Evolutionary conservation across 148 eudicot species (phyloP), one percentile per base, ranked within the genome.

Genomic region (Talinum fruticosum): DNA sequence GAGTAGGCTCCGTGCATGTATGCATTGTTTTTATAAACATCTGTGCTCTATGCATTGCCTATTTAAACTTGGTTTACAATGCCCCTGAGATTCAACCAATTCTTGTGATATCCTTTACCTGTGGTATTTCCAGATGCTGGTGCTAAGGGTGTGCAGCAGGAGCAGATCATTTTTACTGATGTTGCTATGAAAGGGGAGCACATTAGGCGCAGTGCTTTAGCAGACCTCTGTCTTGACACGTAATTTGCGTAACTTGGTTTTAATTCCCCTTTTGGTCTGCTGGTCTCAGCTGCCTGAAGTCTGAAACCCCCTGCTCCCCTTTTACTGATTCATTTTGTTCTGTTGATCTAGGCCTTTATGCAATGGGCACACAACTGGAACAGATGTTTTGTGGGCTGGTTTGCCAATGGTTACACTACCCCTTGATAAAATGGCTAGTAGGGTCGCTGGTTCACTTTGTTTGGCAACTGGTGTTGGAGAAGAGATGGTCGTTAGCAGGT

Each of bases 341-440:
- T 78, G 33, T 36, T 75, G 71, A 77, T 4, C 57, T 78, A 93
- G 99, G 87, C 99, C 99, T 13, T 80, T 96, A 67, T 96, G 99
- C 88, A 96, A 96, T 85, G 99, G 94, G 24, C 99, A 96, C 77
- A 96, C 99, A 35, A 96, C 99, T 54, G 99, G 99, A 54, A 96
- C 99, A 21, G 99, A 96, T 86, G 84, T 93, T 84, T 91, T 96
- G 64, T 96, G 97, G 99, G 99, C 99, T 77, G 99, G 99, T 80
- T 80, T 96, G 62, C 99, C 99, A 26, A 93, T 96, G 97, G 83
- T 96, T 82, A 93, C 97, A 28, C 86, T 94, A 73, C 98, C 98
- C 69, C 87, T 92, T 47, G 89, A 94, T 88, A 94, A 94, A 85
- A 94, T 92, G 98, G 98, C 98, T 2, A 94, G 93, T 38, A 89